Conservation (phyloP, 257 asterid species). For the Penstemon barbatus region DNA sequence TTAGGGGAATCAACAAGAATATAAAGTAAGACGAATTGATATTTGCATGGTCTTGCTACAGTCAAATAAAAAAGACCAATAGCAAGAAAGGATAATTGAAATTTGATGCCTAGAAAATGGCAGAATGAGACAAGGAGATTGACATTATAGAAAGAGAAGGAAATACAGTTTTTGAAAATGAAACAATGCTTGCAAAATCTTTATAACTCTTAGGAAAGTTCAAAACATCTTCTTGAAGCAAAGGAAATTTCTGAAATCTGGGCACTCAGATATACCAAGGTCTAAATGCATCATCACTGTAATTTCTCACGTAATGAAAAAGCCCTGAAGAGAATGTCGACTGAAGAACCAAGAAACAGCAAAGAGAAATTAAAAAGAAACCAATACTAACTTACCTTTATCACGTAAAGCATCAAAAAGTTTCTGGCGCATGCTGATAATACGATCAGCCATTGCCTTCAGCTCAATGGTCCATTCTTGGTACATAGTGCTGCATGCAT, state of each 20-base stretch:
- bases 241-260: background rate
- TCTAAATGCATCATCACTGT: background rate
- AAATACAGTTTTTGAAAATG: background rate
- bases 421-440: conserved; percentile 85
- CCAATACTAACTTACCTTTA: conserved; percentile 49
- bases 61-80: background rate
- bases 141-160: background rate
- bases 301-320: background rate
- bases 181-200: background rate
- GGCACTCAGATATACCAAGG: background rate
- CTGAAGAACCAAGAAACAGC: conserved; percentile 1
- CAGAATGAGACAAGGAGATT: no score
- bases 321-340: background rate
- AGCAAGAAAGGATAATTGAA: background rate
- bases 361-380: background rate
- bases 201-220: background rate
- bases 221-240: background rate
- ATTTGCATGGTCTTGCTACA: background rate
- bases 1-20: background rate
- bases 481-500: conserved; percentile 65
- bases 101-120: no score
- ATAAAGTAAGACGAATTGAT: background rate
- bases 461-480: conserved; percentile 92
- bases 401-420: conserved; percentile 76
- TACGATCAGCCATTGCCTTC: conserved; percentile 98